Evolutionary conservation across 2,329 filamentous ascomycete genomes (phyloP), one percentile per base, ranked within the genome.

Genomic region (Colletotrichum sojae): DNA sequence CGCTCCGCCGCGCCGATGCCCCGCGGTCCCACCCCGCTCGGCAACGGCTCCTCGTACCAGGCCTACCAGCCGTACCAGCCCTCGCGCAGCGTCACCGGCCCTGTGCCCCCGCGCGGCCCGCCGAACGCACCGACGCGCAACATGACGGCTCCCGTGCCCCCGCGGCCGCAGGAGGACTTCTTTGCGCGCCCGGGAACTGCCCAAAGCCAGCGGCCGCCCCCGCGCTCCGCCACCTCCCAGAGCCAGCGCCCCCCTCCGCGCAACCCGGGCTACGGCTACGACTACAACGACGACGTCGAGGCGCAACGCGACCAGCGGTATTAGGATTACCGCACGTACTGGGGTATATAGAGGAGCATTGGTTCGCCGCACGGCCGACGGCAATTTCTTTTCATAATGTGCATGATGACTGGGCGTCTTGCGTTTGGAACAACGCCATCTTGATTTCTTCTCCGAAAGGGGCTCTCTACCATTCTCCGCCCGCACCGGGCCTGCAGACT

Each of bases 131-230:
- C 82, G 1, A 80, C 80, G 71, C 79, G 85, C 58, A 85, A 82
- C 63, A 80, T 85, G 80, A 86, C 84, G 22, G 82, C 80, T 4
- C 82, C 83, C 4, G 73, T 81, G 62, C 78, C 67, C 49, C 36
- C 39, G 15, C 63, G 67, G 9, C 57, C 79, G 15, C 74, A 76
- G 48, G 73, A 74, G 25, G 78, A 77, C 43, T 78, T 74, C 61
- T 72, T 72, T 36, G 65, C 75, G 22, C 75, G 77, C 31, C 71
- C 75, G 31, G 78, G 74, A 20, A 76, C 74, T 13, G 70, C 73
- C 18, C 70, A 76, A 16, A 75, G 73, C 53, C 69, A 62, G 63
- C 40, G 57, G 51, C 62, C 64, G 31, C 31, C 31, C 10, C 31
- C 75, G 25, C 75, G 77, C 31, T 71, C 75, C 31, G 78, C 74